Conservation (phyloP, 805 yeast genomes). For the Starmerella vaccinii region DNA sequence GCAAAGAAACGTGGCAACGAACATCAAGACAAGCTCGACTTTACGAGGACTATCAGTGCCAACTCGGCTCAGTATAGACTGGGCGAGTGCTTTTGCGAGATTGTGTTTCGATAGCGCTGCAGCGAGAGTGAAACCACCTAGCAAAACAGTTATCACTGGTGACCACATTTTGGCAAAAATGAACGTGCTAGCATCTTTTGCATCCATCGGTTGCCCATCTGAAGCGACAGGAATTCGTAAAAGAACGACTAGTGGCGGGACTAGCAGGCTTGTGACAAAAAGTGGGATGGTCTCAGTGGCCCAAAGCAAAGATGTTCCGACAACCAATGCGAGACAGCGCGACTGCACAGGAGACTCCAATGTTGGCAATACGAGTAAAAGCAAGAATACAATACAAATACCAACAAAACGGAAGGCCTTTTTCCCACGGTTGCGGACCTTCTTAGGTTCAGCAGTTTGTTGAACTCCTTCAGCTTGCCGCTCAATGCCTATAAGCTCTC, state of each 20-base stretch:
- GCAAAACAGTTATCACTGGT: constrained; percentile 74
- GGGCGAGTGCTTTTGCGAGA: constrained; percentile 76
- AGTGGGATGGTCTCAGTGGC: constrained; percentile 92
- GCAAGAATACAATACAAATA: constrained; percentile 42
- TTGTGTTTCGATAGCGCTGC: constrained; percentile 88
- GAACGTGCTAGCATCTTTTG: constrained; percentile 63
- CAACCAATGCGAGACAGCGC: constrained; percentile 74
- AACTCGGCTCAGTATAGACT: constrained; percentile 67
- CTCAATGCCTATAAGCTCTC: constrained; percentile 86
- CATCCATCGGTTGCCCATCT: constrained; percentile 38
- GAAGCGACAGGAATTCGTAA: constrained; percentile 43
- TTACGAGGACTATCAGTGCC: constrained; percentile 70
- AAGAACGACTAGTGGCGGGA: constrained; percentile 72
- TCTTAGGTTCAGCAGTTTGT: constrained; percentile 22
- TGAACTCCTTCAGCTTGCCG: constrained; percentile 38
- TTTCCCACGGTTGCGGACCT: neutral
- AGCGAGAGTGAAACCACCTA: constrained; percentile 93
- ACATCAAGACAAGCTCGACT: constrained; percentile 71
- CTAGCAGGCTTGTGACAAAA: constrained; percentile 73
- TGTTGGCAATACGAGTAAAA: constrained; percentile 37
- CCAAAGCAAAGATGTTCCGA: constrained; percentile 80
- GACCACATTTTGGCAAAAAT: constrained; percentile 90
- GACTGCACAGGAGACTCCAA: constrained; percentile 48
- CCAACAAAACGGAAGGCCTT: constrained; percentile 31
- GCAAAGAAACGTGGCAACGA: constrained; percentile 71